Percentiles rank a stretch among this genome's conserved stretches.
phyloP scores from a whole-genome alignment of 2,329 filamentous ascomycete species.

The Ilyonectria destructans region DNA sequence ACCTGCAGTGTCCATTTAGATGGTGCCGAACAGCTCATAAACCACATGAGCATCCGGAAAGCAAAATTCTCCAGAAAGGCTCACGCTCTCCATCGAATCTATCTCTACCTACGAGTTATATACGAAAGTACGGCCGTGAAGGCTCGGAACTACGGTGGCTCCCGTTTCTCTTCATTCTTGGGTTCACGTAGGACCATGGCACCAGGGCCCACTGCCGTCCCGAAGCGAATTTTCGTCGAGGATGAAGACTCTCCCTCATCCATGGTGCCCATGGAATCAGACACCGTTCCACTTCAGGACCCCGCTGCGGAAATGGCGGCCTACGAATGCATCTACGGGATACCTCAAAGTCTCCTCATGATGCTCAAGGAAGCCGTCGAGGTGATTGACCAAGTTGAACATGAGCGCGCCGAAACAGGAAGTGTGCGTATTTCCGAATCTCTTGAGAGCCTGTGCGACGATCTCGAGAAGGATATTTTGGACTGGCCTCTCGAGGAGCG shows the following conservation, averaged over 20 bases:
- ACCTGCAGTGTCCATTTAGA: constrained; percentile 45
- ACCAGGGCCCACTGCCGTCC: not conserved
- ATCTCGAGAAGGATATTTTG: constrained; percentile 31
- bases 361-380: constrained; percentile 30
- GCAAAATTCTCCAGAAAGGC: constrained; percentile 36
- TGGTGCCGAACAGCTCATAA: constrained; percentile 42
- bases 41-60: constrained; percentile 37
- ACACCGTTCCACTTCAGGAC: not conserved
- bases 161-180: constrained; percentile 21
- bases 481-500: constrained; percentile 28
- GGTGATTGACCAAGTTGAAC: constrained; percentile 29
- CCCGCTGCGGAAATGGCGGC: constrained; percentile 22
- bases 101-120: constrained; percentile 45
- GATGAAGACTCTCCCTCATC: constrained; percentile 4
- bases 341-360: constrained; percentile 19
- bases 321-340: constrained; percentile 34
- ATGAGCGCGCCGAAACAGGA: constrained; percentile 15
- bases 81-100: constrained; percentile 43
- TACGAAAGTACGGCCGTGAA: constrained; percentile 45
- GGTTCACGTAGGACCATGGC: not conserved
- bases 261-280: not conserved
- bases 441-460: constrained; percentile 17
- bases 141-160: not conserved
- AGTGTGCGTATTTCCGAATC: constrained; percentile 3
- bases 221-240: constrained; percentile 3